Conservation (phyloP, 2,329 filamentous ascomycete species). For the Dactylellina cionopaga region DNA sequence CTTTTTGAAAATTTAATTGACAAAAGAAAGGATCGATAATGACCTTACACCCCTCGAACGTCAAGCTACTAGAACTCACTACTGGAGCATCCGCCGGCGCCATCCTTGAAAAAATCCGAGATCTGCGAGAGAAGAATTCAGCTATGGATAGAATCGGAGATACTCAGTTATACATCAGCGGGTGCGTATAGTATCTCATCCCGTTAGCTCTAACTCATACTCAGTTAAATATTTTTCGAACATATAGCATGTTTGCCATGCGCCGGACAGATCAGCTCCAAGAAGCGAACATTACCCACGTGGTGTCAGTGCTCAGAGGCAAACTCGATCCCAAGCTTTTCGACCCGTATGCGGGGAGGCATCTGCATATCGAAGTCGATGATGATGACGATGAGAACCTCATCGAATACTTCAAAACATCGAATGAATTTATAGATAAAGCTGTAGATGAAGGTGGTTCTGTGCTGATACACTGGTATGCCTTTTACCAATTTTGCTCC, state of each 20-base stretch:
- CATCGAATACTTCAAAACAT: slow-evolving; percentile 78
- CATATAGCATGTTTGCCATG: slow-evolving; percentile 78
- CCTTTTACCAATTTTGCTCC: neutral
- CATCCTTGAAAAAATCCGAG: slow-evolving; percentile 56
- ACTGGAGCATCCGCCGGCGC: slow-evolving; percentile 59
- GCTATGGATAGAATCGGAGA: slow-evolving; percentile 74
- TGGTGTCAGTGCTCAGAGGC: slow-evolving; percentile 82
- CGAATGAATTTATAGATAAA: slow-evolving; percentile 83
- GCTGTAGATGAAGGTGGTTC: slow-evolving; percentile 70
- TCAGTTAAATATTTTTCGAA: neutral
- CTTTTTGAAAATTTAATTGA: neutral
- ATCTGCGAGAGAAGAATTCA: slow-evolving; percentile 62
- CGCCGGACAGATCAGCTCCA: slow-evolving; percentile 75
- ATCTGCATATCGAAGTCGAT: slow-evolving; percentile 84
- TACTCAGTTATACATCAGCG: slow-evolving; percentile 79
- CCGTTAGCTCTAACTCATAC: too few species aligned
- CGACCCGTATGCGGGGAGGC: slow-evolving; percentile 67
- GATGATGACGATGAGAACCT: slow-evolving; percentile 91
- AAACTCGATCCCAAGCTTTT: slow-evolving; percentile 68
- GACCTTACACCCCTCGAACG: slow-evolving; percentile 11
- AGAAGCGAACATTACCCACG: slow-evolving; percentile 82
- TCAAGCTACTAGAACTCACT: slow-evolving; percentile 38
- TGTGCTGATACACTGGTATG: slow-evolving; percentile 77
- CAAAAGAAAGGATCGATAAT: slow-evolving; percentile 10
- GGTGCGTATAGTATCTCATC: too few species aligned